These are phyloP conservation scores for Spathaspora gorwiae DNA, from an alignment of 805 yeast species.

Conservation along the genomic window DNA sequence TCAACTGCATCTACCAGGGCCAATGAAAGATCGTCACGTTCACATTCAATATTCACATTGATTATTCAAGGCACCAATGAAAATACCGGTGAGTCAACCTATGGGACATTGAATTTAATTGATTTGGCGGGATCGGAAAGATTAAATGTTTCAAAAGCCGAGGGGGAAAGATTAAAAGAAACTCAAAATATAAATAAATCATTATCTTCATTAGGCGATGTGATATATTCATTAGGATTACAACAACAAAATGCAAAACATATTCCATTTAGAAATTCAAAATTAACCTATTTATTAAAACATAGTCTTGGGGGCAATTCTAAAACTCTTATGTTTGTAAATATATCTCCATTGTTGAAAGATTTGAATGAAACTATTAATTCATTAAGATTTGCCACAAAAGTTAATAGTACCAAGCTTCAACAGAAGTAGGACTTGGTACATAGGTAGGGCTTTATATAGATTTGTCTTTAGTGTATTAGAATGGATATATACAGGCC, in stretches of 20 bases:
- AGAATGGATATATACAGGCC: too few species aligned
- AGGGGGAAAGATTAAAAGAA: slow-evolving; percentile 77
- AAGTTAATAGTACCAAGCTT: slow-evolving; percentile 56
- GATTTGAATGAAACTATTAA: slow-evolving; percentile 77
- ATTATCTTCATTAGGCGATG: slow-evolving; percentile 85
- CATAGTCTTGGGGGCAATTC: slow-evolving; percentile 81
- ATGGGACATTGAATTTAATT: slow-evolving; percentile 73
- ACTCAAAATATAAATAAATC: slow-evolving; percentile 89
- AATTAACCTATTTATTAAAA: slow-evolving; percentile 77
- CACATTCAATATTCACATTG: slow-evolving; percentile 79
- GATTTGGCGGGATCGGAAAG: slow-evolving; percentile 96
- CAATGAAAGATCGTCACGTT: slow-evolving; percentile 83
- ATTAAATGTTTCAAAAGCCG: slow-evolving; percentile 64
- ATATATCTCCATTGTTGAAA: slow-evolving; percentile 61
- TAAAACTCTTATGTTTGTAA: slow-evolving; percentile 91
- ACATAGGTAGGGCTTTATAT: too few species aligned
- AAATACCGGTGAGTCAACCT: slow-evolving; percentile 40
- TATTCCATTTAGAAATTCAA: slow-evolving; percentile 66
- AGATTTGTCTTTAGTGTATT: too few species aligned
- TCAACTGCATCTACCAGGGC: slow-evolving; percentile 78
- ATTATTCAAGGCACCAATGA: slow-evolving; percentile 51
- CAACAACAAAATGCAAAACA: slow-evolving; percentile 33
- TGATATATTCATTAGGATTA: slow-evolving; percentile 62
- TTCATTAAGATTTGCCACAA: slow-evolving; percentile 84
- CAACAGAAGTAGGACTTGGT: neutral